A percentile compares a stretch with the other conserved stretches of the same genome.
Evolutionary conservation across 768 basidiomycete genomes (phyloP).

Genomic region (Mrakia hoshinonis): DNA sequence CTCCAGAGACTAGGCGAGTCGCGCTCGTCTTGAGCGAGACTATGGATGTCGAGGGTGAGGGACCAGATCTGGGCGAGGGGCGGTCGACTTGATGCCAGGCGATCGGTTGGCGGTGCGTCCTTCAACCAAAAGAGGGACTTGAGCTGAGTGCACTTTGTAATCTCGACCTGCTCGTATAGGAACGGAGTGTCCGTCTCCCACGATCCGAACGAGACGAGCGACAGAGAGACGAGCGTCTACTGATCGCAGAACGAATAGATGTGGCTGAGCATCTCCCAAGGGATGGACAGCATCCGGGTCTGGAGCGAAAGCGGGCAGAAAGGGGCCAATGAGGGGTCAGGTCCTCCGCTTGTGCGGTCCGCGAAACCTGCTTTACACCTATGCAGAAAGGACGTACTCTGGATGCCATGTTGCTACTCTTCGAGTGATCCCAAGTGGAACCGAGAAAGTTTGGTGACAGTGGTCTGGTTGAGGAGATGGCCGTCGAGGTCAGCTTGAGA

Average conservation of each 20-base stretch:
- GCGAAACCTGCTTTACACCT: too few species aligned
- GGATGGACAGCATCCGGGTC: neutral
- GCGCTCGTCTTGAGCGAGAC: neutral
- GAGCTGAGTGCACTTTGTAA: neutral
- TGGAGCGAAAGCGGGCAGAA: neutral
- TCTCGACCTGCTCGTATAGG: neutral
- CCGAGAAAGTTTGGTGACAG: too few species aligned
- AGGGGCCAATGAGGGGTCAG: neutral
- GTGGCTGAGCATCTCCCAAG: neutral
- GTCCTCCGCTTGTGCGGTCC: too few species aligned
- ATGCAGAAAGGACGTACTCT: too few species aligned
- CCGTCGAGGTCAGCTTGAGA: neutral
- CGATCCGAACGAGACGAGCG: neutral
- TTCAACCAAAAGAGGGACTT: neutral
- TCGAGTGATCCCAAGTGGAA: too few species aligned
- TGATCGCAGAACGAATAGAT: neutral
- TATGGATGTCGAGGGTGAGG: neutral
- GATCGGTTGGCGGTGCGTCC: neutral
- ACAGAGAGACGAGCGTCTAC: neutral
- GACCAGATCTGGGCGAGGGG: neutral
- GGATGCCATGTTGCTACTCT: too few species aligned
- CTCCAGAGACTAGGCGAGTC: neutral
- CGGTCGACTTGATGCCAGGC: neutral
- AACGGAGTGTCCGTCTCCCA: neutral
- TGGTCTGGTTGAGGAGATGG: too few species aligned